Evolutionary conservation across 1,139 yeast species (phyloP), one percentile per base, ranked within the genome.

Genomic region (Citeromyces hawaiiensis): DNA sequence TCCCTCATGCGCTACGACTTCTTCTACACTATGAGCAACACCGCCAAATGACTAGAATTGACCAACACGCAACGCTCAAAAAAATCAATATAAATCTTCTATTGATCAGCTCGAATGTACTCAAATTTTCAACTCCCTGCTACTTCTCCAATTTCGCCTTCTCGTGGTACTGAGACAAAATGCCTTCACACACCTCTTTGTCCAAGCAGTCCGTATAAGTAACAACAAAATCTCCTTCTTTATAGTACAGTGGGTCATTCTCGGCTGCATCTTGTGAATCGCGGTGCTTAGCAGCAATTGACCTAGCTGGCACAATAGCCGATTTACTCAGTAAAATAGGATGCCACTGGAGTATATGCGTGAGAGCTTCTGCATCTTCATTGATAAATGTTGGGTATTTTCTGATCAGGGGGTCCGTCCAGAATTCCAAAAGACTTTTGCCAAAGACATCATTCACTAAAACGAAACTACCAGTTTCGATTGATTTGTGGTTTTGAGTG

Each of bases 311-410:
- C 1, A 91, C 71, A 10, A 88, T 59, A 0, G 86, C 82, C 4
- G 93, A 67, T 50, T 76, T 80, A 41, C 82, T 70, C 48, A 88
- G 66, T 34, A 81, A 62, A 38, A 71, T 72, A 10, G 95, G 94
- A 55, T 91, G 98, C 98, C 97, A 91, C 57, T 86, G 96, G 47
- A 87, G 63, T 32, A 86, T 65, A 56, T 91, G 97, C 18, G 86
- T 74, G 40, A 88, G 55, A 0, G 93, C 85, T 10, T 77, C 69
- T 45, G 73, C 76, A 3, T 83, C 79, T 23, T 72, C 72, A 47
- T 53, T 63, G 14, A 72, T 72, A 59, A 83, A 83, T 53, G 71
- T 72, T 29, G 62, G 64, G 58, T 82, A 86, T 38, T 68, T 66
- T 53, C 82, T 70, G 53, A 75, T 79, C 39, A 85, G 64, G 13